Evolutionary conservation across 495 filamentous ascomycete genomes (phyloP).

Genomic region (Ascodesmis nigricans): DNA sequence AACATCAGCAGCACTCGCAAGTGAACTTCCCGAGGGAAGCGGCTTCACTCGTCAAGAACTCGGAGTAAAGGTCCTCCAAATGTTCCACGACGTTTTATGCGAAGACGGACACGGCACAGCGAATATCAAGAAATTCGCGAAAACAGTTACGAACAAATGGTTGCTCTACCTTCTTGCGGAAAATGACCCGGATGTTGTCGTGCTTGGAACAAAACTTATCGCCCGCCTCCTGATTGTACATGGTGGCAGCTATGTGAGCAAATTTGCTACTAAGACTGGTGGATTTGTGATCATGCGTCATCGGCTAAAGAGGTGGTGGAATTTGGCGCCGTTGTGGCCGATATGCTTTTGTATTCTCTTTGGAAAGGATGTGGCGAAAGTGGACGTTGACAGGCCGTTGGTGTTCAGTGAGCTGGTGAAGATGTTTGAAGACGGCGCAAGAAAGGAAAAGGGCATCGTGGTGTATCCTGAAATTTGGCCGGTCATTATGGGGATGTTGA

Average conservation of each 20-base stretch:
- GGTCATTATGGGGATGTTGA: constrained; percentile 73
- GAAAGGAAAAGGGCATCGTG: constrained; percentile 34
- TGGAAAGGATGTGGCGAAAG: constrained; percentile 49
- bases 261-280: constrained; percentile 65
- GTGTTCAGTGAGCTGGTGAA: constrained; percentile 51
- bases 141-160: constrained; percentile 96
- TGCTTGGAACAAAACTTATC: constrained; percentile 63
- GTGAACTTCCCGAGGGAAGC: constrained; percentile 12
- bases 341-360: constrained; percentile 81
- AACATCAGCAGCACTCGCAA: background rate
- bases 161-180: constrained; percentile 81
- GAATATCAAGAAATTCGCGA: constrained; percentile 73
- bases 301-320: constrained; percentile 74
- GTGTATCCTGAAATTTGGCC: constrained; percentile 57
- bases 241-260: constrained; percentile 54
- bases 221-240: constrained; percentile 65
- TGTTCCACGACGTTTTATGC: constrained; percentile 70
- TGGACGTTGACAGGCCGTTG: constrained; percentile 51
- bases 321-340: constrained; percentile 61
- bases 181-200: constrained; percentile 59
- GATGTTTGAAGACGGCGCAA: constrained; percentile 34
- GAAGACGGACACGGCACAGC: constrained; percentile 35
- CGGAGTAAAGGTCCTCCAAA: constrained; percentile 51
- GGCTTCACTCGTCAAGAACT: constrained; percentile 30
- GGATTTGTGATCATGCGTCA: constrained; percentile 69